Conservation (phyloP, 2,329 filamentous ascomycete species). For the Pseudogymnoascus sp. region DNA sequence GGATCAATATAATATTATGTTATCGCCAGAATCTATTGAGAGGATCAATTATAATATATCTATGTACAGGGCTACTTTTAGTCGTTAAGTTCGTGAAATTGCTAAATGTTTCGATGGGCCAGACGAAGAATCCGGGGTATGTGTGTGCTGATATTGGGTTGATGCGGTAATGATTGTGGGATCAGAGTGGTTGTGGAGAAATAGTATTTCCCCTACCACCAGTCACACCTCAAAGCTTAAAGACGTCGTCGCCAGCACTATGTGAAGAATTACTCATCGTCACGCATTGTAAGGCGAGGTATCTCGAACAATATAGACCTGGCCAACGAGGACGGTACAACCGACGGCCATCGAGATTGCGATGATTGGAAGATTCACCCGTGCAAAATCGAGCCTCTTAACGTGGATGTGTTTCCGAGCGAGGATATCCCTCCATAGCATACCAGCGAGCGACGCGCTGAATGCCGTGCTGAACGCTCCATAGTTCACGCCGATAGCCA, state of each 20-base stretch:
- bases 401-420: constrained; percentile 62
- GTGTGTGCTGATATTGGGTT: not conserved
- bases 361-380: constrained; percentile 66
- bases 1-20: not conserved
- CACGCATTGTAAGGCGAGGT: constrained; percentile 26
- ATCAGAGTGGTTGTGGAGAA: not conserved
- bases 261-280: not conserved
- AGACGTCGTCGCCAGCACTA: not conserved
- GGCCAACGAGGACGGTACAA: constrained; percentile 53
- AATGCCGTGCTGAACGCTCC: constrained; percentile 69
- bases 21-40: not conserved
- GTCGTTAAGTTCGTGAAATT: not conserved
- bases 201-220: not conserved
- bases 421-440: constrained; percentile 68
- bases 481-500: constrained; percentile 70
- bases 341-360: constrained; percentile 61
- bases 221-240: not conserved
- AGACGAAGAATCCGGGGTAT: not conserved
- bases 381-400: constrained; percentile 56
- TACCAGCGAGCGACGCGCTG: constrained; percentile 63
- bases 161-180: not conserved
- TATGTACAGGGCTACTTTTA: not conserved
- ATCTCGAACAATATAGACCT: constrained; percentile 54
- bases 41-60: not conserved
- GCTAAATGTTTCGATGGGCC: not conserved